These are phyloP conservation scores for Globisporangium irregulare DNA, from an alignment of 352 stramenopile species.

Conservation along the genomic window DNA sequence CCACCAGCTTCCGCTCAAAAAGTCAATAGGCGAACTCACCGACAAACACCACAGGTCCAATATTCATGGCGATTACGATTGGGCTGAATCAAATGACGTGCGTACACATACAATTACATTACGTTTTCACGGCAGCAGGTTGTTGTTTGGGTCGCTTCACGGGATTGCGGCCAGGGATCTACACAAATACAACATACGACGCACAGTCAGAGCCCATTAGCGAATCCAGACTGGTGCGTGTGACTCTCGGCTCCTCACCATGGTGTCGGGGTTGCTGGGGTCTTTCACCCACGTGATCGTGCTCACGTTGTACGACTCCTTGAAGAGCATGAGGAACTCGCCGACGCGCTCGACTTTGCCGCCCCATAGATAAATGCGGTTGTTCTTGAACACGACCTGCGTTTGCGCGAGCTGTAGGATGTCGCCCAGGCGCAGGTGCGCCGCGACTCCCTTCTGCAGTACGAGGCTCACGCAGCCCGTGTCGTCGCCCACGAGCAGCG, in stretches of 20 bases:
- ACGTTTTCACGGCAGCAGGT: not conserved
- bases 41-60: not conserved
- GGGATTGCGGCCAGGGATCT: conserved; percentile 60
- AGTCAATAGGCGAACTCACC: not conserved
- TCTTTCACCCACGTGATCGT: conserved; percentile 83
- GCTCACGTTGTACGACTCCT: conserved; percentile 81
- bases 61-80: not conserved
- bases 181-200: not conserved
- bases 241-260: conserved; percentile 28
- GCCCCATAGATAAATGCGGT: conserved; percentile 73
- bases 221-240: not conserved
- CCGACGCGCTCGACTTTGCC: conserved; percentile 81
- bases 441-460: conserved; percentile 62
- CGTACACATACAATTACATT: conserved; percentile 1
- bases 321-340: conserved; percentile 86
- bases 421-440: conserved; percentile 71
- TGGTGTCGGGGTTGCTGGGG: conserved; percentile 56
- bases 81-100: not conserved
- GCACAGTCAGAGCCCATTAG: not conserved
- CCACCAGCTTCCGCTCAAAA: not conserved
- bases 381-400: conserved; percentile 79
- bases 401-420: conserved; percentile 65
- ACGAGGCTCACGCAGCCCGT: conserved; percentile 78
- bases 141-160: conserved; percentile 51
- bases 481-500: conserved; percentile 81